Evolutionary conservation across 805 yeast species (phyloP), one percentile per base, ranked within the genome.

Genomic region (Lachancea thermotolerans): DNA sequence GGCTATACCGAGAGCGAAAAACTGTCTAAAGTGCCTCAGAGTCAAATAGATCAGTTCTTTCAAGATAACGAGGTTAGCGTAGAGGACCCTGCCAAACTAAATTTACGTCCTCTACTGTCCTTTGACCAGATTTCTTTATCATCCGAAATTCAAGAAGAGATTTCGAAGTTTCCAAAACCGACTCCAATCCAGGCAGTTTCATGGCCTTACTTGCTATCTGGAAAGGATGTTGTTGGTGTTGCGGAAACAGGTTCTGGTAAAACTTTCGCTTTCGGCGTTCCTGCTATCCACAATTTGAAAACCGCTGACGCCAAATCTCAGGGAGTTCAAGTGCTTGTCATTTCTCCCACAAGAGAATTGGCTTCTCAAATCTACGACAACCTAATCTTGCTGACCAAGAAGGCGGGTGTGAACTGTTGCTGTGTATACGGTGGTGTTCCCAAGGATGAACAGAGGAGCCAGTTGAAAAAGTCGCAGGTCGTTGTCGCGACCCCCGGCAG

Each of bases 401-500:
- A 74, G 36, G 77, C 79, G 38, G 76, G 78, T 9, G 61, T 90
- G 46, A 71, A 79, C 45, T 82, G 91, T 59, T 86, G 84, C 42
- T 89, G 96, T 65, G 74, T 91, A 14, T 93, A 93, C 58, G 99
- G 99, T 54, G 99, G 99, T 69, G 99, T 93, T 47, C 85, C 96
- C 56, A 93, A 93, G 64, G 91, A 86, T 47, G 95, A 85, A 51
- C 99, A 93, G 70, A 79, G 91, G 63, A 71, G 68, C 42, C 79
- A 79, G 44, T 70, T 91, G 51, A 74, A 71, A 52, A 75, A 64
- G 39, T 80, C 89, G 21, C 82, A 85, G 54, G 80, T 88, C 49
- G 91, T 91, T 16, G 86, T 93, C 56, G 99, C 98, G 29, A 93
- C 99, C 2, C 99, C 99, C n/a, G 99, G 99, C 54, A 80, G 99